Conservation (phyloP, 2,329 filamentous ascomycete species). For the Ophiostoma perfectum region DNA sequence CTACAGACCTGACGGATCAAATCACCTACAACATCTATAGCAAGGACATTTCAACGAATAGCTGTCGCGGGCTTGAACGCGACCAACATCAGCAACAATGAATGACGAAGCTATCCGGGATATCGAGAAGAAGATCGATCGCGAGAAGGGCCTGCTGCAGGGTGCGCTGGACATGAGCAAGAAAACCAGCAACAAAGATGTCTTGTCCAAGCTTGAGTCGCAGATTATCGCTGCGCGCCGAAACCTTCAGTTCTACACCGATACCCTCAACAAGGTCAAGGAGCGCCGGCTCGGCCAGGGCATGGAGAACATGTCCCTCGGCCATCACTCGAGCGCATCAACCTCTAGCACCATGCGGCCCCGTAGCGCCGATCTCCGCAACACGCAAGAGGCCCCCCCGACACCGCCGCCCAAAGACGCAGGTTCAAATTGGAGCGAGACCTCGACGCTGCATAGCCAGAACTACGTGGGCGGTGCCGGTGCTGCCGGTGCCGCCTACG, state of each 20-base stretch:
- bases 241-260: conserved; percentile 85
- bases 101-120: conserved; percentile 64
- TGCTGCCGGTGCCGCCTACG: conserved; percentile 34
- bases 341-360: conserved; percentile 43
- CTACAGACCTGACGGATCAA: background rate
- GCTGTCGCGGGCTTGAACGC: conserved; percentile 23
- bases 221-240: conserved; percentile 90
- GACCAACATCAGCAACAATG: conserved; percentile 42
- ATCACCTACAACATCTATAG: background rate
- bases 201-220: conserved; percentile 83
- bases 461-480: conserved; percentile 41
- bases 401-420: conserved; percentile 71
- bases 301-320: conserved; percentile 54
- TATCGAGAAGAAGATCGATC: conserved; percentile 95
- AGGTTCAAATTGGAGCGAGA: conserved; percentile 43
- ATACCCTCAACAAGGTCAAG: conserved; percentile 82
- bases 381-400: conserved; percentile 46
- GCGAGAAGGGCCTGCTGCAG: conserved; percentile 91
- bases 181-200: conserved; percentile 88
- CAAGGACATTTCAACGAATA: background rate
- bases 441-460: conserved; percentile 50
- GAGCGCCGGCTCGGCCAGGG: conserved; percentile 67
- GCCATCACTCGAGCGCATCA: conserved; percentile 11
- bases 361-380: conserved; percentile 43
- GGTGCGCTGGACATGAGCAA: conserved; percentile 92